These are phyloP conservation scores for Rhynchospora breviuscula DNA, from an alignment of 176 grass and related monocot genomes.

Conservation along the genomic window DNA sequence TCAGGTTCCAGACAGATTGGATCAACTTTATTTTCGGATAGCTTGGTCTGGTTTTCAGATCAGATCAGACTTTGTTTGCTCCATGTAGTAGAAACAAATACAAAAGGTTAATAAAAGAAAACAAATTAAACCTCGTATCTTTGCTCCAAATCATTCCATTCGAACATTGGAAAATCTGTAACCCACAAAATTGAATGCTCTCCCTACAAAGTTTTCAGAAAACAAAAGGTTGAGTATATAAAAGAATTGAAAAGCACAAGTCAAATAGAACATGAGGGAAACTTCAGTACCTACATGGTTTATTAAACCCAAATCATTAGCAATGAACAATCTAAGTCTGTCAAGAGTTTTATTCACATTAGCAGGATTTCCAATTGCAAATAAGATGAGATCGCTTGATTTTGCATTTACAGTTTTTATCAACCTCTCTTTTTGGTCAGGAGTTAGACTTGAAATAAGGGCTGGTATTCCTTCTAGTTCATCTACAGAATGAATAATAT, in stretches of 20 bases:
- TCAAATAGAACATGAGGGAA: constrained; percentile 2
- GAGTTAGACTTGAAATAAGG: constrained; percentile 59
- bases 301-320: constrained; percentile 70
- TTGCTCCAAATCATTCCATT: constrained; percentile 80
- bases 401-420: constrained; percentile 47
- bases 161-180: constrained; percentile 93
- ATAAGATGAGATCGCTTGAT: constrained; percentile 77
- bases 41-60: neutral
- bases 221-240: constrained; percentile 16
- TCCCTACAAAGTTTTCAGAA: constrained; percentile 41
- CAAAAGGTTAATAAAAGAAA: constrained; percentile 14
- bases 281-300: constrained; percentile 46
- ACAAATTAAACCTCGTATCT: constrained; percentile 65
- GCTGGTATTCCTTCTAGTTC: constrained; percentile 80
- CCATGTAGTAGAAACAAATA: neutral
- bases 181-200: constrained; percentile 89
- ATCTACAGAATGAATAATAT: constrained; percentile 29
- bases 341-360: constrained; percentile 64
- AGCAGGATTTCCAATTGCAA: constrained; percentile 67
- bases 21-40: neutral
- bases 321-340: constrained; percentile 63
- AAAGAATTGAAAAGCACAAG: neutral
- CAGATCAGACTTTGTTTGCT: neutral
- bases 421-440: constrained; percentile 54
- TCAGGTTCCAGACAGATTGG: neutral